Evolutionary conservation across 2,329 filamentous ascomycete species (phyloP), one percentile per base, ranked within the genome.

Genomic region (Diaporthe sp.): DNA sequence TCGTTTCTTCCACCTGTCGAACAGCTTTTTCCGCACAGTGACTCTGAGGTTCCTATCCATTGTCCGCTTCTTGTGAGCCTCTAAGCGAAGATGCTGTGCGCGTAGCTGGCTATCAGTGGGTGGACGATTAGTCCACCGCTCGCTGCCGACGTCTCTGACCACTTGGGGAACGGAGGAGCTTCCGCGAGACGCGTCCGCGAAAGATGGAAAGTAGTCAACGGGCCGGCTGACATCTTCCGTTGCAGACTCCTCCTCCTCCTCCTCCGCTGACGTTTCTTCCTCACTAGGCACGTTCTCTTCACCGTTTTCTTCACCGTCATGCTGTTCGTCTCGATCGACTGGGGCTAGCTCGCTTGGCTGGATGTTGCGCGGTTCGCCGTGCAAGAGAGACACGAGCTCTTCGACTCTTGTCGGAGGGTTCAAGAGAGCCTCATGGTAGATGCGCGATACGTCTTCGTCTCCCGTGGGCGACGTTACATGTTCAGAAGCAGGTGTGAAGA

Each of bases 1-100:
- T 61, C 95, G 89, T 75, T 94, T 89, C 79, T 90, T 90, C 94
- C 94, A 97, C 68, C 94, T 89, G 72, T 96, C 91, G 79, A 93
- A 88, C 49, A 95, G 86, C 77, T 88, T 87, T 53, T 84, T 86
- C 19, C 89, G 86, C 1, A 89, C 88, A 9, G 82, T 80, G 2
- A 80, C 82, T 39, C 84, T 82, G 37, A 84, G 82, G 25, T 84
- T 81, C 74, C 84, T 86, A 57, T 86, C 84, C 72, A 85, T 81
- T 83, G 82, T 1, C 82, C 78, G 12, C 81, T 77, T 84, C 46
- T 79, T 82, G 31, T 82, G 83, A 9, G 81, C 79, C 19, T 84
- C 82, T 6, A 83, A 82, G 74, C 77, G 78, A 65, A 82, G 81
- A 57, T 80, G 79, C 70, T 84, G 83, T 0, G 84, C 84, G 10